Evolutionary conservation across 2,329 filamentous ascomycete genomes (phyloP).

Genomic region (Trichophyton verrucosum): DNA sequence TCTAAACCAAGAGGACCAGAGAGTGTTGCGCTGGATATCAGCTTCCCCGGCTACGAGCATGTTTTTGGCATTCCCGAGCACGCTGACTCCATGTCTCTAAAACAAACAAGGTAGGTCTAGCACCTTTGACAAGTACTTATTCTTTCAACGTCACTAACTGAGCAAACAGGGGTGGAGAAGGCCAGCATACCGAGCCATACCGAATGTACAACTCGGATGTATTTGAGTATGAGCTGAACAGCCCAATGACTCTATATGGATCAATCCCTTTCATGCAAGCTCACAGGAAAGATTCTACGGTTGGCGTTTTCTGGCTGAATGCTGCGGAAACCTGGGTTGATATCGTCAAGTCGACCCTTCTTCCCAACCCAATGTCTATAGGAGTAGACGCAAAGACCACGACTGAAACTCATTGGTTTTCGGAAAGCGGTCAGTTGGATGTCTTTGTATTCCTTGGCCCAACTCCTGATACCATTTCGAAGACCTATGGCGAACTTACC

Average conservation of each 20-base stretch:
- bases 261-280: constrained; percentile 96
- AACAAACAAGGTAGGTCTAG: constrained; percentile 56
- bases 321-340: constrained; percentile 96
- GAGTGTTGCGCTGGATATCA: constrained; percentile 79
- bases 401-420: constrained; percentile 94
- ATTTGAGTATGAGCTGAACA: constrained; percentile 94
- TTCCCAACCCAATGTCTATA: constrained; percentile 64
- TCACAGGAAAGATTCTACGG: constrained; percentile 82
- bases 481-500: constrained; percentile 76
- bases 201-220: constrained; percentile 93
- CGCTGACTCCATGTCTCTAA: constrained; percentile 73
- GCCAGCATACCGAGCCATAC: constrained; percentile 80
- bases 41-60: constrained; percentile 81
- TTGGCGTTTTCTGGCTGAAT: constrained; percentile 96
- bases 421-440: constrained; percentile 78
- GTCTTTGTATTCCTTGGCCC: constrained; percentile 91
- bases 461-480: constrained; percentile 67
- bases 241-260: constrained; percentile 97
- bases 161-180: constrained; percentile 54
- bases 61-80: constrained; percentile 94
- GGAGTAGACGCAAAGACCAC: constrained; percentile 56
- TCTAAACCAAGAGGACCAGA: constrained; percentile 91
- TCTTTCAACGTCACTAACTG: constrained; percentile 15
- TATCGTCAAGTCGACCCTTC: constrained; percentile 65
- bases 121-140: not conserved